Evolutionary conservation across 805 yeast genomes (phyloP), one percentile per base, ranked within the genome.

Genomic region (Wickerhamiella qilinensis): DNA sequence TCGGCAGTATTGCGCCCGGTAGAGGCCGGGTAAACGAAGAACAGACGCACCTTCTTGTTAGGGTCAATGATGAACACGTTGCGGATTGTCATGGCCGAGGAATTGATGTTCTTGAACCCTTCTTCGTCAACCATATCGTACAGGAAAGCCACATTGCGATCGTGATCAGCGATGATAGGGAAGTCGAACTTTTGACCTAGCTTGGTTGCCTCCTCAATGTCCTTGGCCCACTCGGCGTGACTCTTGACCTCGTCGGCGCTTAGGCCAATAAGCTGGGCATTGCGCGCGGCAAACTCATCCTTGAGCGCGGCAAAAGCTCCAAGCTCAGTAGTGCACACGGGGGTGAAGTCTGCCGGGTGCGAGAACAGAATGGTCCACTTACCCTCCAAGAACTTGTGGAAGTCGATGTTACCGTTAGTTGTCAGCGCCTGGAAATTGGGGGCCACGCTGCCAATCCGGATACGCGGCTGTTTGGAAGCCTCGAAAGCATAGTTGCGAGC

Each of bases 341-440:
- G 96, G 16, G 96, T 85, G 69, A 83, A 86, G 61, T 85, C 96
- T 40, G 85, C 94, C 45, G 96, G 96, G 62, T 85, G 96, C 20
- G 93, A 81, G 65, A 85, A 85, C 54, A 85, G 67, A 37, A 85
- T 76, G 35, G 77, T 75, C 96, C 96, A 85, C 35, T 77, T 71
- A 62, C 79, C 74, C 36, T 88, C 88, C 50, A 84, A 67, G 68
- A 68, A 85, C 44, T 86, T 77, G 65, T 85, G 93, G 75, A 85
- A 85, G 48, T 81, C 73, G 55, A 85, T 73, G 46, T 73, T 72
- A 42, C 96, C 96, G 46, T 67, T 68, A 43, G 94, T 81, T 41
- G 94, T 74, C 47, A 73, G 73, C 43, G 93, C 88, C 45, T 68
- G 65, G 70, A 85, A 85, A 61, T 86, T 77, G 57, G 96, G 96